phyloP scores from a whole-genome alignment of 108 stramenopile species.

The Skeletonema costatum region DNA sequence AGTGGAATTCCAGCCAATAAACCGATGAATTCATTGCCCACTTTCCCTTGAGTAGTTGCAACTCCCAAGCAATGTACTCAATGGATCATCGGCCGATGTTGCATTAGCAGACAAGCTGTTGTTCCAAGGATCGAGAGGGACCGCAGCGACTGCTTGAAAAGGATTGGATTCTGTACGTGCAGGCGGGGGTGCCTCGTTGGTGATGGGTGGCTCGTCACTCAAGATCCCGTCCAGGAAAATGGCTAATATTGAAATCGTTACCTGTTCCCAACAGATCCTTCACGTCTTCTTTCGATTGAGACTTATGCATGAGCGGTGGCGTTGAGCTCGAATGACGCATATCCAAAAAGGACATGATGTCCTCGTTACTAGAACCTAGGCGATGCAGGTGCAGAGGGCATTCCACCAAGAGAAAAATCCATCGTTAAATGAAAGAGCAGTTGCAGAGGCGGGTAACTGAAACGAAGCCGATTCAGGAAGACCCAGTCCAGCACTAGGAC shows the following conservation, averaged over 20 bases:
- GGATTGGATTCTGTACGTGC: constrained; percentile 11
- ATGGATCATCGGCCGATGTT: constrained; percentile 17
- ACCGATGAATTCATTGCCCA: constrained; percentile 19
- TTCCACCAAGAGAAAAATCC: background rate
- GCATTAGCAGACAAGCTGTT: background rate
- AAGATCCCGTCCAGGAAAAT: constrained; percentile 43
- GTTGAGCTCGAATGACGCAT: background rate
- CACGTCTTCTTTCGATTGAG: constrained; percentile 20
- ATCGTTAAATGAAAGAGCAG: background rate
- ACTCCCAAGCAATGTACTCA: constrained; percentile 24
- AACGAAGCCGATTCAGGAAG: constrained; percentile 6
- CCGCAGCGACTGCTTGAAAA: constrained; percentile 18
- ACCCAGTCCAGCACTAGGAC: background rate
- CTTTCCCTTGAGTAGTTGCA: constrained; percentile 21
- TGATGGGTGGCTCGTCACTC: constrained; percentile 21
- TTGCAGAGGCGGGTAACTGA: background rate
- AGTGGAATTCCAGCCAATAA: constrained; percentile 46
- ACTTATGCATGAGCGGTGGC: background rate
- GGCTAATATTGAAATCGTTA: constrained; percentile 40
- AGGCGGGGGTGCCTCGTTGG: background rate
- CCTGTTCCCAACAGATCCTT: constrained; percentile 24
- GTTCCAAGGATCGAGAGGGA: constrained; percentile 52
- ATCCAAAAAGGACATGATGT: constrained; percentile 1
- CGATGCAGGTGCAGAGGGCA: background rate
- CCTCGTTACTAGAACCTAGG: background rate